A percentile compares a stretch with the other conserved stretches of the same genome.
phyloP scores from a whole-genome alignment of 805 yeast species.

The Candida peoriensis region DNA sequence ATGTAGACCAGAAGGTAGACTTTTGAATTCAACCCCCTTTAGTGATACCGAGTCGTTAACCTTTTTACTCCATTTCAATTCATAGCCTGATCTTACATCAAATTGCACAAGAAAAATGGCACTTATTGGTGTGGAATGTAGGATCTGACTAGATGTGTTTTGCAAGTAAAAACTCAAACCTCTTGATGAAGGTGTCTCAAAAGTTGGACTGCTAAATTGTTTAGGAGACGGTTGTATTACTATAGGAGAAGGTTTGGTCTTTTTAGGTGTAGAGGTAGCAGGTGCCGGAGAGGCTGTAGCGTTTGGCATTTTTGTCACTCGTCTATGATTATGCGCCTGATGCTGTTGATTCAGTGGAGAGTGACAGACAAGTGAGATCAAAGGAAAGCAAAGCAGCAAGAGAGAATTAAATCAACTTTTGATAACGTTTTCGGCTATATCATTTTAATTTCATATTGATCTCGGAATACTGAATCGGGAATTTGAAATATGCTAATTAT shows the following conservation, averaged over 20 bases:
- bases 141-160: neutral
- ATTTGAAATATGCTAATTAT: neutral
- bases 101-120: conserved; percentile 47
- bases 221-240: neutral
- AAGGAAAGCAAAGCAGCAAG: too few relatives aligned
- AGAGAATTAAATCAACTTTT: too few relatives aligned
- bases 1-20: conserved; percentile 70
- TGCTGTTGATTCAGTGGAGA: too few relatives aligned
- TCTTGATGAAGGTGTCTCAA: neutral
- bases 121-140: conserved; percentile 27
- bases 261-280: neutral
- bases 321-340: too few relatives aligned
- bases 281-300: neutral
- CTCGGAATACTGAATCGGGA: neutral
- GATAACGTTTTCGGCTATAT: too few relatives aligned
- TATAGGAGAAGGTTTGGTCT: neutral
- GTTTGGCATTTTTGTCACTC: neutral
- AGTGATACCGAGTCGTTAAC: conserved; percentile 26
- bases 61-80: conserved; percentile 38
- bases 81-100: conserved; percentile 47
- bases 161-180: neutral
- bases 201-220: neutral
- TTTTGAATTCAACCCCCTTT: conserved; percentile 51
- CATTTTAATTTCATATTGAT: too few relatives aligned
- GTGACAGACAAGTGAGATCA: too few relatives aligned